Evolutionary conservation across 306 rosid species (phyloP), one percentile per base, ranked within the genome.

Genomic region (Alnus rubra): DNA sequence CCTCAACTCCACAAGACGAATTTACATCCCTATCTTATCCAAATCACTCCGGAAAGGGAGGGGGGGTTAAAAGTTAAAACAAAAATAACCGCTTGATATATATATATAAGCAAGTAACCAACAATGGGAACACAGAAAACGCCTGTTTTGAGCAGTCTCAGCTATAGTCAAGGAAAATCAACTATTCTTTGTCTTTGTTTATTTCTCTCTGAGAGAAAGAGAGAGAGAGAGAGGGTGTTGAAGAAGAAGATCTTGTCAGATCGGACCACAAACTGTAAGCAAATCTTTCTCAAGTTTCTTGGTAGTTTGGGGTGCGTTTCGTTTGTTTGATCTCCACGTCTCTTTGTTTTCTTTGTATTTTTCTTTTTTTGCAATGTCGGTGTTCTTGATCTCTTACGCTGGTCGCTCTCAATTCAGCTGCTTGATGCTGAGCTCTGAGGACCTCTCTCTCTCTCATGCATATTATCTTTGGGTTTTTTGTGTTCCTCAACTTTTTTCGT

Each of bases 191-290:
- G 76, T 81, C 82, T 72, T 72, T 79, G 78, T 79, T 82, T 74
- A 79, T 67, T 77, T 74, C 65, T 37, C 67, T 69, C 33, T 45
- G 37, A 19, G 18, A 69, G 42, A 31, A 37, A 52, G 33, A 54
- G 42, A 72, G 47, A 70, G 51, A 42, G 73, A 75, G 28, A 19
- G 60, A 6, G 74, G 39, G 76, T 15, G 86, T 14, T 37, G 75
- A 60, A 56, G 68, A 68, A 23, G 28, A 79, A n/a, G 89, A 92
- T 90, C 94, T 86, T 83, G 85, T 76, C 90, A 88, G 93, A 91
- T 94, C 92, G 82, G 79, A 63, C 52, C 78, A 78, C 73, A 75
- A 78, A 47, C 69, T 74, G 84, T 62, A 73, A 82, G 84, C 84
- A 44, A 68, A 76, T 50, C 70, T 86, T 77, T 79, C 80, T 67